phyloP scores from a whole-genome alignment of 208 protist genomes.

The Acanthamoeba lenticulata region DNA sequence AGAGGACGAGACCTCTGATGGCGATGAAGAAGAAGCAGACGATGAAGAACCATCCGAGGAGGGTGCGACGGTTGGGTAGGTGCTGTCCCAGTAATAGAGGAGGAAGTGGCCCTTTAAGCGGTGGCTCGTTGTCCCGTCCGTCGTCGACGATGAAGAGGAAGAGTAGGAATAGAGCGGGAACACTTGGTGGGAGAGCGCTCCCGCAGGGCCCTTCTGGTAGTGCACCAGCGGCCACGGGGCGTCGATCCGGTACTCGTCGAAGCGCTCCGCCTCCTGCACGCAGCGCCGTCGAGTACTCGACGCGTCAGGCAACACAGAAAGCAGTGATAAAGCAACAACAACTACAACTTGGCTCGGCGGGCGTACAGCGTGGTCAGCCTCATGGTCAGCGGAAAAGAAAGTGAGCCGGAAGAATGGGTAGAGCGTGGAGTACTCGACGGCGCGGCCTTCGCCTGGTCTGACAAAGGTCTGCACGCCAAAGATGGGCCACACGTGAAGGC shows the following conservation, averaged over 20 bases:
- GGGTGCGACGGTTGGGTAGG: background rate
- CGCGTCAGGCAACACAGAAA: background rate
- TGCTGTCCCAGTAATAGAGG: slow-evolving; percentile 21
- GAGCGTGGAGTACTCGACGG: background rate
- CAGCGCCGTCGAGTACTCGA: no score
- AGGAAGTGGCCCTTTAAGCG: background rate
- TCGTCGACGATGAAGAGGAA: background rate
- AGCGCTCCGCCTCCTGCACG: no score
- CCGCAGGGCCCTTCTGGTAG: background rate
- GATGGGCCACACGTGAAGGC: background rate
- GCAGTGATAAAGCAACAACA: no score
- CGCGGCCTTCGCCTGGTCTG: background rate
- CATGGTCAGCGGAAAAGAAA: background rate
- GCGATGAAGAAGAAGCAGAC: background rate
- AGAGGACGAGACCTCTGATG: background rate
- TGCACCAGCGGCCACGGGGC: slow-evolving; percentile 7
- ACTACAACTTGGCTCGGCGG: background rate
- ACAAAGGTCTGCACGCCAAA: background rate
- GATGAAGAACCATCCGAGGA: background rate
- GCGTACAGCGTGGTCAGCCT: background rate
- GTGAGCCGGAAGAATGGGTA: slow-evolving; percentile 4
- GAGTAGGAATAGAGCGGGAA: background rate
- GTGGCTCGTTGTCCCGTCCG: background rate
- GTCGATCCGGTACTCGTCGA: background rate
- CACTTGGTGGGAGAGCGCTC: background rate